Evolutionary conservation across 225 moss, liverwort and hornwort genomes (phyloP).

Genomic region (Pseudoscleropodium purum): DNA sequence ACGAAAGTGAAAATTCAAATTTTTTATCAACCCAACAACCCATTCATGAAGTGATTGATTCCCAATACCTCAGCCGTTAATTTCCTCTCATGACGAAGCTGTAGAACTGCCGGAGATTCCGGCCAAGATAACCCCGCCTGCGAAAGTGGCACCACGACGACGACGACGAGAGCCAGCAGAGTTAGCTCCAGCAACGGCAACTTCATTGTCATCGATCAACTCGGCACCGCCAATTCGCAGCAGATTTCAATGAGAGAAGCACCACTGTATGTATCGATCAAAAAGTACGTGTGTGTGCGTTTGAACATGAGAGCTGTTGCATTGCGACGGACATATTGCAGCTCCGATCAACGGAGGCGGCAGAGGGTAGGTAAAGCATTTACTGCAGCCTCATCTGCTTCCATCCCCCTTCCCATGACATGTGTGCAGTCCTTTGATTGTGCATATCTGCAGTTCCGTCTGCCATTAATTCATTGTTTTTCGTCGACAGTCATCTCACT

Average conservation of each 20-base stretch:
- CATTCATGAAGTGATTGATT: not conserved
- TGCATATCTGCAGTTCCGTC: not conserved
- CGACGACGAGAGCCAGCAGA: not conserved
- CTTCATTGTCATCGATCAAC: not conserved
- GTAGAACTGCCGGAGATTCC: not conserved
- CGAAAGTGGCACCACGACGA: not conserved
- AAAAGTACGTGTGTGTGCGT: too few species aligned
- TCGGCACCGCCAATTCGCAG: not conserved
- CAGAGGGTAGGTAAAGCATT: not conserved
- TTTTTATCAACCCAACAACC: not conserved
- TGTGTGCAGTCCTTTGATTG: not conserved
- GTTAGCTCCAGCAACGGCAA: not conserved
- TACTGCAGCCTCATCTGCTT: not conserved
- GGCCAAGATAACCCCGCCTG: not conserved
- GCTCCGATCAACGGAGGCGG: not conserved
- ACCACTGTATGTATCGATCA: too few species aligned
- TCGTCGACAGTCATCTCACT: not conserved
- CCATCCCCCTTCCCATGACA: not conserved
- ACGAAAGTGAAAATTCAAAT: not conserved
- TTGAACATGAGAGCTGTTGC: not conserved
- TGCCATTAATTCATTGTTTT: not conserved
- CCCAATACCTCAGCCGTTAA: not conserved
- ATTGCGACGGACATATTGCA: not conserved
- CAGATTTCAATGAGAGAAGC: not conserved
- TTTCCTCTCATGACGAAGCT: not conserved